These are phyloP conservation scores for Papilionanthe hybrid DNA, from an alignment of 116 monocot species.

Conservation along the genomic window DNA sequence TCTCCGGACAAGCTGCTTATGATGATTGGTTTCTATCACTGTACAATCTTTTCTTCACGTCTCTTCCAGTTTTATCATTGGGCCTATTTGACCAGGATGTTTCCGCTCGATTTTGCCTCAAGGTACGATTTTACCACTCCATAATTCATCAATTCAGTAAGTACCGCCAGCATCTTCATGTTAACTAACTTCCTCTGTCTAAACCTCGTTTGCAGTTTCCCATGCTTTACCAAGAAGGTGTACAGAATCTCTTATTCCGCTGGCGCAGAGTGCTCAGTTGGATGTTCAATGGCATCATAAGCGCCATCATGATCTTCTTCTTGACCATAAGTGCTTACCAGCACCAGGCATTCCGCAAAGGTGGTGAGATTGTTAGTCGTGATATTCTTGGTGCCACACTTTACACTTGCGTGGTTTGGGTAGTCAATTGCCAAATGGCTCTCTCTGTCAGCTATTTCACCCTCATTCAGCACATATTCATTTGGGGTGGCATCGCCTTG, in stretches of 20 bases:
- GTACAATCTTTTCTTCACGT: conserved; percentile 83
- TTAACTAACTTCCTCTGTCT: background rate
- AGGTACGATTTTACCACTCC: conserved; percentile 34
- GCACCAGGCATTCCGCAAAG: conserved; percentile 59
- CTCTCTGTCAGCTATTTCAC: conserved; percentile 64
- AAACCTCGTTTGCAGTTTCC: conserved; percentile 42
- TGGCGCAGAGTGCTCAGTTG: conserved; percentile 51
- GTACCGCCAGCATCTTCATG: background rate
- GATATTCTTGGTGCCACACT: conserved; percentile 41
- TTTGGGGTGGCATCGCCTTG: conserved; percentile 55
- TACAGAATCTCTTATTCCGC: conserved; percentile 65
- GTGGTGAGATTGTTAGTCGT: conserved; percentile 35
- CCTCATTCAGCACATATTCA: conserved; percentile 65
- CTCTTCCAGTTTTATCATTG: conserved; percentile 75
- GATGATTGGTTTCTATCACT: conserved; percentile 79
- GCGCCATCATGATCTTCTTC: conserved; percentile 49
- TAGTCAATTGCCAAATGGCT: conserved; percentile 75
- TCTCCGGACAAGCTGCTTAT: conserved; percentile 76
- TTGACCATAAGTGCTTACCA: conserved; percentile 32
- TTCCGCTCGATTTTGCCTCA: conserved; percentile 65
- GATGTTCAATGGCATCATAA: conserved; percentile 46
- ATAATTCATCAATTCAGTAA: background rate
- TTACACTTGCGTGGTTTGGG: conserved; percentile 71
- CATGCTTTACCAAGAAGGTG: conserved; percentile 69
- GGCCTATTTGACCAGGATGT: conserved; percentile 94